A percentile compares a stretch with the other conserved stretches of the same genome.
Conservation (phyloP, 345 rosid species). For the Corchorus olitorius region DNA sequence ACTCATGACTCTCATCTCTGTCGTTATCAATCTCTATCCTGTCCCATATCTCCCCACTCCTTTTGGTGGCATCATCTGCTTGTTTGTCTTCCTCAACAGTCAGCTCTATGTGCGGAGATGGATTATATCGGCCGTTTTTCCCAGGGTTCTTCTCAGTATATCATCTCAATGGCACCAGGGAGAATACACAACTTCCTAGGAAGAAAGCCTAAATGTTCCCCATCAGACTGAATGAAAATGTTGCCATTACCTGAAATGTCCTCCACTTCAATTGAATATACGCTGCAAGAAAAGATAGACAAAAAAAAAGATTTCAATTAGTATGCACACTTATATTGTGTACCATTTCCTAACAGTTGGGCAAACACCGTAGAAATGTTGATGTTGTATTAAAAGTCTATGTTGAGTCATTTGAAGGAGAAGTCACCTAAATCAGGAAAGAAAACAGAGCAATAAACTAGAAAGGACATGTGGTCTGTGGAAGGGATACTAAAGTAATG, state of each 20-base stretch:
- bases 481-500: slow-evolving; percentile 1
- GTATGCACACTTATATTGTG: not conserved
- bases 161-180: slow-evolving; percentile 78
- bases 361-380: not conserved
- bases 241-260: slow-evolving; percentile 55
- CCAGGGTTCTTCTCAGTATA: slow-evolving; percentile 43
- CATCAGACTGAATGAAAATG: slow-evolving; percentile 90
- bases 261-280: slow-evolving; percentile 70
- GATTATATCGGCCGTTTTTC: not conserved
- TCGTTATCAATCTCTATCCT: not conserved
- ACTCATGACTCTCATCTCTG: not conserved
- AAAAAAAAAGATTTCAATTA: not conserved
- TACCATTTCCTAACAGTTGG: not conserved
- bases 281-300: slow-evolving; percentile 50
- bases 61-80: not conserved
- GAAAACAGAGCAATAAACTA: slow-evolving; percentile 4
- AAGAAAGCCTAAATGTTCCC: slow-evolving; percentile 86
- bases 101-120: not conserved
- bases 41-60: not conserved
- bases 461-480: not conserved
- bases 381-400: too few relatives aligned
- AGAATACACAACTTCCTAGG: slow-evolving; percentile 73
- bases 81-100: not conserved
- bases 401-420: not conserved
- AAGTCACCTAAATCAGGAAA: slow-evolving; percentile 2